Evolutionary conservation across 2,329 filamentous ascomycete genomes (phyloP).

Genomic region (Gyromitra esculenta): DNA sequence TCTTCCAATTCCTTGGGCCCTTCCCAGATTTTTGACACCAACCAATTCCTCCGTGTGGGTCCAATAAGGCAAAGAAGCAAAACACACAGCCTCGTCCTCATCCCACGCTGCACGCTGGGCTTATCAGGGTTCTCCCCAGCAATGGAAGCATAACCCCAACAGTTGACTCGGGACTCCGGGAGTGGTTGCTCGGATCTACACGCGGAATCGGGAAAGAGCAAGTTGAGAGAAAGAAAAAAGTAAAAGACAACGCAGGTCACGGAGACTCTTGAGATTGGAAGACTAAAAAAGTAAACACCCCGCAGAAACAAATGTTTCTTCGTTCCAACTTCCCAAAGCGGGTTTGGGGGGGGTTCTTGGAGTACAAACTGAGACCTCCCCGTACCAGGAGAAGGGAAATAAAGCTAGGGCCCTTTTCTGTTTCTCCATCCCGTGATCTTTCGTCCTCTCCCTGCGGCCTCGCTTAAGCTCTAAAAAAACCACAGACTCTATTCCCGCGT

Average conservation of each 20-base stretch:
- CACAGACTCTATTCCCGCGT: conserved; percentile 27
- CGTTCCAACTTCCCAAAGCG: conserved; percentile 34
- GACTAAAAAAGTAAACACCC: conserved; percentile 24
- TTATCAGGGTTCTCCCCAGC: conserved; percentile 30
- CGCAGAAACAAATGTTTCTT: conserved; percentile 24
- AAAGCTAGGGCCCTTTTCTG: conserved; percentile 26
- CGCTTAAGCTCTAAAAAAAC: conserved; percentile 31
- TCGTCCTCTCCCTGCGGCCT: conserved; percentile 15
- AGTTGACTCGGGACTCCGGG: conserved; percentile 23
- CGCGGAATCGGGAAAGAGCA: conserved; percentile 41
- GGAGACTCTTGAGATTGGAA: conserved; percentile 24
- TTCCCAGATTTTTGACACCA: conserved; percentile 37
- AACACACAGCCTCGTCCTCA: conserved; percentile 23
- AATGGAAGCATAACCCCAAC: background rate
- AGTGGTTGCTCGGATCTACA: conserved; percentile 34
- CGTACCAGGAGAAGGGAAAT: conserved; percentile 13
- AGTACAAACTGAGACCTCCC: conserved; percentile 22
- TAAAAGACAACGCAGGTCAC: conserved; percentile 29
- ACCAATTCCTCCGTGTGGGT: conserved; percentile 12
- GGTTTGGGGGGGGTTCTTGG: background rate
- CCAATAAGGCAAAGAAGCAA: conserved; percentile 29
- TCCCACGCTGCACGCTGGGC: conserved; percentile 19
- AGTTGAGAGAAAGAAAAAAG: background rate
- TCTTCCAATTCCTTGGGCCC: conserved; percentile 25
- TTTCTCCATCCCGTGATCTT: conserved; percentile 29